Evolutionary conservation across 2,329 filamentous ascomycete genomes (phyloP).

Genomic region (Tolypocladium ovalisporum): DNA sequence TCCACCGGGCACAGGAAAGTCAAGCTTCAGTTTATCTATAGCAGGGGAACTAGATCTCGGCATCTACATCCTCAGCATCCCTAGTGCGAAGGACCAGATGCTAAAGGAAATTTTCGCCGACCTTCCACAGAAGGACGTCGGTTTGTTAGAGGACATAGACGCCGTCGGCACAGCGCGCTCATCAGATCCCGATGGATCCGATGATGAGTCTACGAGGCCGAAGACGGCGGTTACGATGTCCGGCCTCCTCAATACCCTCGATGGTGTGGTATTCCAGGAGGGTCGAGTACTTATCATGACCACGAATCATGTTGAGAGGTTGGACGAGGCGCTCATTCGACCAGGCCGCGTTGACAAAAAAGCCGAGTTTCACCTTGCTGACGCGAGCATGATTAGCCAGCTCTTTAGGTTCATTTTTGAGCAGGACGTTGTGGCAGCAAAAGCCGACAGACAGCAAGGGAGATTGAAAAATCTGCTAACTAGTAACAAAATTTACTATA

Average conservation of each 20-base stretch:
- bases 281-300: slow-evolving; percentile 13
- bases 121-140: slow-evolving; percentile 23
- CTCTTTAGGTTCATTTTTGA: background rate
- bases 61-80: slow-evolving; percentile 24
- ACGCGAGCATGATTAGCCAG: background rate
- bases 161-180: slow-evolving; percentile 8
- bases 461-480: background rate
- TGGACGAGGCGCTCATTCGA: slow-evolving; percentile 11
- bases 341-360: slow-evolving; percentile 46
- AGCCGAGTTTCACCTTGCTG: slow-evolving; percentile 21
- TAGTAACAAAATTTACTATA: slow-evolving; percentile 23
- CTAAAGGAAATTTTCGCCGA: slow-evolving; percentile 18
- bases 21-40: slow-evolving; percentile 23
- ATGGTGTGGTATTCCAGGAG: slow-evolving; percentile 10
- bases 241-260: slow-evolving; percentile 11
- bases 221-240: slow-evolving; percentile 7
- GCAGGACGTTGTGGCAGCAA: background rate
- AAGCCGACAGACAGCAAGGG: background rate
- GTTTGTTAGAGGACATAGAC: slow-evolving; percentile 30
- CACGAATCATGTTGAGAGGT: slow-evolving; percentile 12
- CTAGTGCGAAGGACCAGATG: slow-evolving; percentile 15
- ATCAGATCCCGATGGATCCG: background rate
- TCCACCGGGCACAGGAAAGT: slow-evolving; percentile 27
- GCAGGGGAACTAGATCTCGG: slow-evolving; percentile 23
- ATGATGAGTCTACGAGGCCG: background rate